Evolutionary conservation across 768 basidiomycete genomes (phyloP), one percentile per base, ranked within the genome.

Genomic region (Roridomyces roridus): DNA sequence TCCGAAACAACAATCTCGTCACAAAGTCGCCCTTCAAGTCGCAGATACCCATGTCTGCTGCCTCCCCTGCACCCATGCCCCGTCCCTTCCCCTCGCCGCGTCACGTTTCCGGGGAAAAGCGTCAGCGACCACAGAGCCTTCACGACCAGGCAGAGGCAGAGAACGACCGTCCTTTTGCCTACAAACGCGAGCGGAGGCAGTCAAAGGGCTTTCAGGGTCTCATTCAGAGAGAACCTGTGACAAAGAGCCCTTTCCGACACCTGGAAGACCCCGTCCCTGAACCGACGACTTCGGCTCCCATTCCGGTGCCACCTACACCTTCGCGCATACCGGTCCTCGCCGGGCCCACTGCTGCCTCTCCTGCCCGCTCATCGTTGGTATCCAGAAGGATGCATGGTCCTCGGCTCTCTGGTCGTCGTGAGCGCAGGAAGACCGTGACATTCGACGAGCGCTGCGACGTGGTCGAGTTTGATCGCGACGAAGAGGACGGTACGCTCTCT

Each of bases 21-120:
- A 86, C 88, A 25, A 92, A 92, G 63, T 94, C 92, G 11, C 92
- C 92, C 10, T 94, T 94, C 77, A 90, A 89, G 65, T 84, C 83
- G 3, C 84, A 85, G 57, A 77, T 84, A 23, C 79, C 84, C 44
- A 77, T 79, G 7, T 34, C 31, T n/a, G 77, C 83, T 28, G 71
- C 80, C 4, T 72, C 80, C n/a, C 70, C 77, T 18, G 61, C 68
- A 18, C 61, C 74, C 31, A 34, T 34, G 31, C 31, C 26, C 64
- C 56, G 73, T 35, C 66, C 71, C 12, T 62, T 65, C 36, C 53
- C 57, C 49, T 65, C 57, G 51, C 74, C 62, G 46, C 71, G 81
- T 35, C 80, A 82, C 5, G 86, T 88, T 25, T 91, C 89, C 39
- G 89, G 88, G 20, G 91, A 92, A 74, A 92, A 92, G 67, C 80